These are phyloP conservation scores for Neurospora terricola DNA, from an alignment of 495 filamentous ascomycete genomes.

Conservation along the genomic window DNA sequence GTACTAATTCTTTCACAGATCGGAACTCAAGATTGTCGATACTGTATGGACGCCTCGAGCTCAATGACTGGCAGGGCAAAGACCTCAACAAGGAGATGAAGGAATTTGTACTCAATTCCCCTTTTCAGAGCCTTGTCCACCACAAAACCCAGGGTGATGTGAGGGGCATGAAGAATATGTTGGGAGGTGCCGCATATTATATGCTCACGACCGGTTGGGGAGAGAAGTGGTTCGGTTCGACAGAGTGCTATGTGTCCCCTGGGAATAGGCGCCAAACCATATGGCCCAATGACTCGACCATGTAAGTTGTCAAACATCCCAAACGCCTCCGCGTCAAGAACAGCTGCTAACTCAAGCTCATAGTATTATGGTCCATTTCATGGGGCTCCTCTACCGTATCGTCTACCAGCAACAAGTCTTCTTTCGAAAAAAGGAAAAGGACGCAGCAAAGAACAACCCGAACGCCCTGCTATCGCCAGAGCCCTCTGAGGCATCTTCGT, in stretches of 20 bases:
- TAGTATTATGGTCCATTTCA: not conserved
- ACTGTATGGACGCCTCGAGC: not conserved
- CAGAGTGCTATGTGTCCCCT: not conserved
- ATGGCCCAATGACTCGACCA: slow-evolving; percentile 1
- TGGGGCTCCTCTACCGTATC: not conserved
- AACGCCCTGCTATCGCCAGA: not conserved
- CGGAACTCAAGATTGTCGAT: not conserved
- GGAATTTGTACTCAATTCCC: not conserved
- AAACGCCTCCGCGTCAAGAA: not conserved
- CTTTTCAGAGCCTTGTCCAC: not conserved
- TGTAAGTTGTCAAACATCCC: not conserved
- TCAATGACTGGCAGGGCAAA: slow-evolving; percentile 1
- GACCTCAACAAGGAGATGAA: slow-evolving; percentile 1
- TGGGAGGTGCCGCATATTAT: not conserved
- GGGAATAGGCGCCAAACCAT: not conserved
- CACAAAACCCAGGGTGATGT: not conserved
- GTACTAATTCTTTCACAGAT: not conserved
- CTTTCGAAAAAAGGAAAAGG: not conserved
- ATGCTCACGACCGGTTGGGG: slow-evolving; percentile 3
- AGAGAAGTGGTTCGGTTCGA: slow-evolving; percentile 1
- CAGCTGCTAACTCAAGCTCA: not conserved
- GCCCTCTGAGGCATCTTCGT: not conserved
- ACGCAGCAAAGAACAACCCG: not conserved
- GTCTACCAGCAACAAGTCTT: not conserved
- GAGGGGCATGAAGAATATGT: not conserved